Percentiles rank a stretch among this genome's conserved stretches.
These are phyloP conservation scores for Phytophthora aleatoria DNA, from an alignment of 352 stramenopile species.

Conservation along the genomic window DNA sequence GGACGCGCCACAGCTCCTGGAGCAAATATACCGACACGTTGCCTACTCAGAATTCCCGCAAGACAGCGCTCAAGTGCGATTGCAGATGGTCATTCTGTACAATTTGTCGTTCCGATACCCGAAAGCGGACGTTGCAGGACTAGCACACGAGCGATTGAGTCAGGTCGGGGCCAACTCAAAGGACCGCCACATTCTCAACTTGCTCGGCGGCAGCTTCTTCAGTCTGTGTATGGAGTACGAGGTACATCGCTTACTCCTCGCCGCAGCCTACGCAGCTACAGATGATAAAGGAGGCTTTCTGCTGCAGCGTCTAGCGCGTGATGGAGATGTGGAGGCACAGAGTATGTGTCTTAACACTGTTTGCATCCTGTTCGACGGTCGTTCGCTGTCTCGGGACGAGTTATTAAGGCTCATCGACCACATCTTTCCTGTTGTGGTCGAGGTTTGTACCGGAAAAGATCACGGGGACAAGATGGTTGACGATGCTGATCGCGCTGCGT, in stretches of 20 bases:
- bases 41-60: conserved; percentile 38
- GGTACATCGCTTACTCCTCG: conserved; percentile 51
- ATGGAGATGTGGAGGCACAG: conserved; percentile 43
- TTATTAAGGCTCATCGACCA: conserved; percentile 44
- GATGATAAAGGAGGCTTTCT: conserved; percentile 36
- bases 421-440: conserved; percentile 52
- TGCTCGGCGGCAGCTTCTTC: conserved; percentile 63
- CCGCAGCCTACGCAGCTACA: conserved; percentile 26
- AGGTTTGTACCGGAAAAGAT: conserved; percentile 39
- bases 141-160: conserved; percentile 42
- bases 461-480: background rate
- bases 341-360: conserved; percentile 68
- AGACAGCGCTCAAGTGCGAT: conserved; percentile 51
- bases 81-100: conserved; percentile 76
- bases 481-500: conserved; percentile 3
- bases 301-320: conserved; percentile 37
- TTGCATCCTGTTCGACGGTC: conserved; percentile 67
- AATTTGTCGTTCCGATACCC: conserved; percentile 77
- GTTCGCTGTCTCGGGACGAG: conserved; percentile 43
- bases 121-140: conserved; percentile 51
- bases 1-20: conserved; percentile 48
- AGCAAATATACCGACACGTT: conserved; percentile 57
- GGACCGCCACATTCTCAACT: conserved; percentile 30
- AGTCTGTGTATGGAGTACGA: conserved; percentile 70
- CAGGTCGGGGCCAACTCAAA: conserved; percentile 33